These are phyloP conservation scores for Yamadazyma atlantica DNA, from an alignment of 1,139 yeast genomes.

Conservation along the genomic window DNA sequence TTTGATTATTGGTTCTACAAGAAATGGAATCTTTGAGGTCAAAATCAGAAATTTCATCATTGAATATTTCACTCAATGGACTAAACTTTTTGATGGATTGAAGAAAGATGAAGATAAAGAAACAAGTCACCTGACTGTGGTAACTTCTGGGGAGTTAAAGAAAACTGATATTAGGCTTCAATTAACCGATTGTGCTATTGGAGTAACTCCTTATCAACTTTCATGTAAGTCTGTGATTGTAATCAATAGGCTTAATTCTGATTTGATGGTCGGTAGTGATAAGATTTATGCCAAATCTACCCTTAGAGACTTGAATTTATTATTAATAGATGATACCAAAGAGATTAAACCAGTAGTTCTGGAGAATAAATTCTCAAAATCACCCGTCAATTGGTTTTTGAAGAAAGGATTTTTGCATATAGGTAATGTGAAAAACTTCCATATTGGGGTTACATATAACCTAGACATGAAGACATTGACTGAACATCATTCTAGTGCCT, in stretches of 20 bases:
- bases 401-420: conserved; percentile 44
- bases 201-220: conserved; percentile 59
- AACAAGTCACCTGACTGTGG: too few species aligned
- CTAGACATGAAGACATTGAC: conserved; percentile 10
- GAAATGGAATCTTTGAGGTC: conserved; percentile 26
- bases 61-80: conserved; percentile 61
- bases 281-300: conserved; percentile 43
- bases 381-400: conserved; percentile 20
- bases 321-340: conserved; percentile 58
- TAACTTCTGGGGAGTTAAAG: background rate
- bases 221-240: conserved; percentile 51
- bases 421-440: conserved; percentile 43
- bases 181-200: conserved; percentile 53
- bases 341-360: conserved; percentile 21
- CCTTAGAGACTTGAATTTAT: conserved; percentile 41
- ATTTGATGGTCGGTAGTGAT: conserved; percentile 34
- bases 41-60: conserved; percentile 44
- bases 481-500: conserved; percentile 8
- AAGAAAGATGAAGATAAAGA: conserved; percentile 15
- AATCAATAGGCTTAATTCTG: conserved; percentile 53
- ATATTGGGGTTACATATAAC: conserved; percentile 40
- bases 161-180: conserved; percentile 42
- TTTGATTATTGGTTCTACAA: conserved; percentile 10
- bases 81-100: conserved; percentile 25
- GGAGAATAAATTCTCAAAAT: background rate